Evolutionary conservation across 139 green algal species (phyloP), one percentile per base, ranked within the genome.

Genomic region (Diplosphaera chodatii): DNA sequence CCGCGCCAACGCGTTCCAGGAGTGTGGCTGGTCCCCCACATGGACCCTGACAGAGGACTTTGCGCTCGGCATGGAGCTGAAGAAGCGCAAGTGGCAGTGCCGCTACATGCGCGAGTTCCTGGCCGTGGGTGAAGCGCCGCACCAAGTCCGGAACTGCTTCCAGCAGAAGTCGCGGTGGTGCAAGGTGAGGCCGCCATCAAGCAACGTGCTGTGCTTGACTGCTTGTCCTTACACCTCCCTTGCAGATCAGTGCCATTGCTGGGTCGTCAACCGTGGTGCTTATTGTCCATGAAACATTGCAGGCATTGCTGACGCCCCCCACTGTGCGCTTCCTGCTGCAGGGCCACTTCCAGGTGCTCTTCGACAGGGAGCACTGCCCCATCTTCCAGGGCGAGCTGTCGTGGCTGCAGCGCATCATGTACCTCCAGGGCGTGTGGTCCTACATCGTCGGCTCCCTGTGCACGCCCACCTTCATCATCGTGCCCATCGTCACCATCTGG

Each of bases 141-240:
- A 91, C 64, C 84, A 94, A 70, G 80, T 91, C 8, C 83, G 89
- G 40, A 91, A 94, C 64, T 88, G 88, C 79, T 94, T 94, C 82
- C 86, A 90, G 68, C 89, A 94, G 80, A 74, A 87, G 63, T 93
- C 87, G 21, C 86, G 89, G 66, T 94, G 89, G 89, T 84, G 80
- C 83, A 94, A 94, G 79, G 89, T 75, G 48, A 6, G 63, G 4
- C 13, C n/a, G n/a, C n/a, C n/a, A n/a, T n/a, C n/a, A n/a, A n/a
- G n/a, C n/a, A n/a, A n/a, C n/a, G n/a, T n/a, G n/a, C n/a, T n/a
- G n/a, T n/a, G n/a, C n/a, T n/a, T n/a, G n/a, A n/a, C n/a, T n/a
- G n/a, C n/a, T n/a, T n/a, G n/a, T n/a, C n/a, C n/a, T n/a, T n/a
- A n/a, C n/a, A n/a, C n/a, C n/a, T n/a, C n/a, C n/a, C n/a, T n/a